Percentiles rank a stretch among this genome's conserved stretches.
Conservation (phyloP, 2,329 filamentous ascomycete genomes). For the Botryosphaeria dothidea region DNA sequence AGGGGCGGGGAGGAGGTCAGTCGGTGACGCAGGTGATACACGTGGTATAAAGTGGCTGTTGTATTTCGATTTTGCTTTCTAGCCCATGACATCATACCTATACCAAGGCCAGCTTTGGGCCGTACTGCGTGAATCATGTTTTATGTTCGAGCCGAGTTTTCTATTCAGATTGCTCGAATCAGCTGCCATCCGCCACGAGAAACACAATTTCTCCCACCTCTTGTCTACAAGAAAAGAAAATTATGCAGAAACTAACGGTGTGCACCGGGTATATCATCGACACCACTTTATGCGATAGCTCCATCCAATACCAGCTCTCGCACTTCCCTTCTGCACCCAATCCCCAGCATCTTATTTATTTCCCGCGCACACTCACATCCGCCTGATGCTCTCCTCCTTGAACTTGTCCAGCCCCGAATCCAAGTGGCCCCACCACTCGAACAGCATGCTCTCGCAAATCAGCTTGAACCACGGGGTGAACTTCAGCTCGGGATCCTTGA, state of each 20-base stretch:
- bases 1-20: too few relatives aligned
- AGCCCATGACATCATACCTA: too few relatives aligned
- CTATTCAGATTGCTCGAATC: background rate
- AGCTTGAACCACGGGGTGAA: constrained; percentile 99
- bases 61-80: too few relatives aligned
- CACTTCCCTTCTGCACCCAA: background rate
- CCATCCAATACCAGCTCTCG: background rate
- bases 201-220: background rate
- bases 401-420: constrained; percentile 81
- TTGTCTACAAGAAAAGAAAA: background rate
- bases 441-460: constrained; percentile 96
- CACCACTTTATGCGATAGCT: background rate
- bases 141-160: too few relatives aligned
- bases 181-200: background rate
- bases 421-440: constrained; percentile 93
- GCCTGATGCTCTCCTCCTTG: constrained; percentile 82
- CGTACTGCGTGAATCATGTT: too few relatives aligned
- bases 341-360: background rate
- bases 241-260: too few relatives aligned
- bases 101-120: too few relatives aligned
- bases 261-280: background rate
- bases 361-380: constrained; percentile 58
- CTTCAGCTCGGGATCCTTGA: constrained; percentile 74
- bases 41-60: too few relatives aligned
- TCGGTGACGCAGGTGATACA: too few relatives aligned